Conservation (phyloP, 768 basidiomycete species). For the Roridomyces roridus region DNA sequence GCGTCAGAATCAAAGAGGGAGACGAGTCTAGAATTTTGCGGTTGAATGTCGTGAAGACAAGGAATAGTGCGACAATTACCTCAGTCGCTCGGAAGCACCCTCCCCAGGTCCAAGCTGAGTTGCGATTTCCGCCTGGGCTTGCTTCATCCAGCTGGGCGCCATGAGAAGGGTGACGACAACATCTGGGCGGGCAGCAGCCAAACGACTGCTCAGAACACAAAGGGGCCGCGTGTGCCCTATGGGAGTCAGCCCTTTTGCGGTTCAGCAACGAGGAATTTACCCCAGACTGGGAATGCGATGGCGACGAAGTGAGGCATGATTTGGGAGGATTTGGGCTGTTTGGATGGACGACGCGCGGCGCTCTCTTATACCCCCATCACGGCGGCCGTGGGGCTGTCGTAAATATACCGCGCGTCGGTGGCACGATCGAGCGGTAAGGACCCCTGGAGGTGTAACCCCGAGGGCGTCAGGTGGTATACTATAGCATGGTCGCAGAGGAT, state of each 20-base stretch:
- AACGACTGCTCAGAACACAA: not conserved
- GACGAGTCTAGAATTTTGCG: not conserved
- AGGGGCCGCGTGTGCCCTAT: conserved; percentile 16
- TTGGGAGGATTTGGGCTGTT: too few species aligned
- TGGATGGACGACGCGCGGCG: too few species aligned
- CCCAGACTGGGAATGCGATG: conserved; percentile 3
- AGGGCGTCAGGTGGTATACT: too few species aligned
- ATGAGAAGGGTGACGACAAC: not conserved
- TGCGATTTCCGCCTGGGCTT: not conserved
- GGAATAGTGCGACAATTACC: not conserved
- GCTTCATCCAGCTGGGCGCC: not conserved
- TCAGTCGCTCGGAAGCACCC: not conserved
- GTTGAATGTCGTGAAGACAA: not conserved
- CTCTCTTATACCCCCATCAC: too few species aligned
- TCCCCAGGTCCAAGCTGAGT: not conserved
- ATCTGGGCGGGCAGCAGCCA: not conserved
- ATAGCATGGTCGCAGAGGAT: too few species aligned
- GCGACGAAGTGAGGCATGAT: too few species aligned
- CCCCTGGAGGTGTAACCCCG: too few species aligned
- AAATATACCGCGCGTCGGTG: too few species aligned
- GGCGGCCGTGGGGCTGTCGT: too few species aligned
- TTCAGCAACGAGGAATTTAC: not conserved
- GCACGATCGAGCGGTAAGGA: too few species aligned
- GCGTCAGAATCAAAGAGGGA: conserved; percentile 5
- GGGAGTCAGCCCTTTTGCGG: not conserved